Conservation (phyloP, 345 rosid genomes). For the Boechera stricta region DNA sequence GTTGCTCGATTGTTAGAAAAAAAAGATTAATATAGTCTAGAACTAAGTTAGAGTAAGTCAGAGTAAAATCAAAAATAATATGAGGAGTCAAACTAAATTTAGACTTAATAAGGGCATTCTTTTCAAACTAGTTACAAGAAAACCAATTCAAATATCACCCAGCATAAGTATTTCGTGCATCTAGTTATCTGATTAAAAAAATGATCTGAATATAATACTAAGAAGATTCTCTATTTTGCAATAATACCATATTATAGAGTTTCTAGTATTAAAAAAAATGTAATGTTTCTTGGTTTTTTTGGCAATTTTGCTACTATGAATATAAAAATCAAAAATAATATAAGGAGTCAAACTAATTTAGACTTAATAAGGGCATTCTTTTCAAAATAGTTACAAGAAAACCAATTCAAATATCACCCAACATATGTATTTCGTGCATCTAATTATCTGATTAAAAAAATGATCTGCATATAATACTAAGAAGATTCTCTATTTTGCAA, state of each 20-base stretch:
- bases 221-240: slow-evolving; percentile 12
- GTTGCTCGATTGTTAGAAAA: too few relatives aligned
- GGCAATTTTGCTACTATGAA: too few relatives aligned
- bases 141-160: not conserved
- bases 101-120: not conserved
- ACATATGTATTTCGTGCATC: slow-evolving; percentile 19
- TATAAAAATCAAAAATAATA: too few relatives aligned
- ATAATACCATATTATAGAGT: not conserved
- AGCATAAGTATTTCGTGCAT: slow-evolving; percentile 17
- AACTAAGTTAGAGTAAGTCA: too few relatives aligned
- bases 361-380: not conserved
- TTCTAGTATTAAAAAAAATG: not conserved
- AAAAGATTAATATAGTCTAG: too few relatives aligned
- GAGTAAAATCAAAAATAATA: too few relatives aligned
- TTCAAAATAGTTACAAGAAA: slow-evolving; percentile 2
- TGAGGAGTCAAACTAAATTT: not conserved
- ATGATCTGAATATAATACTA: not conserved
- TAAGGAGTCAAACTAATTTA: not conserved
- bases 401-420: not conserved
- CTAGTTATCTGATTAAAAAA: not conserved
- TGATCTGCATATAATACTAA: not conserved
- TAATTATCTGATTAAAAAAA: not conserved
- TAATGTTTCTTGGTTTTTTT: too few relatives aligned
- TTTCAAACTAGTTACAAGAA: not conserved
- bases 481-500: slow-evolving; percentile 8